Evolutionary conservation across 306 rosid species (phyloP), one percentile per base, ranked within the genome.

Genomic region (Ceratonia siliqua): DNA sequence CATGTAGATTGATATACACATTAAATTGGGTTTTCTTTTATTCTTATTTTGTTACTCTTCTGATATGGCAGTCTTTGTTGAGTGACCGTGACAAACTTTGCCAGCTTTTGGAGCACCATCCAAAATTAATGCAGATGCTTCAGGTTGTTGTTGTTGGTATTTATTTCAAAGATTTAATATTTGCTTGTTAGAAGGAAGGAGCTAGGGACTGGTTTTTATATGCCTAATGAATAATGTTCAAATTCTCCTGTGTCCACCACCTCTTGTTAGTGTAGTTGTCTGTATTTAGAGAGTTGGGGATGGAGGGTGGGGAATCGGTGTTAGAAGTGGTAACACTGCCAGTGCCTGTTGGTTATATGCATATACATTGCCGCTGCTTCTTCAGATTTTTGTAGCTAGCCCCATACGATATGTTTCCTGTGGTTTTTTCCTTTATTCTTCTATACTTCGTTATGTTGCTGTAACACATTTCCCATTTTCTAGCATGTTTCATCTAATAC

Each of bases 41-140:
- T 42, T 64, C 69, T 83, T 43, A 62, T 52, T 20, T 22, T 50
- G 10, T 41, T 62, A 55, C 55, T 48, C 68, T 64, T 84, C 69
- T 87, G 82, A 35, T 27, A 53, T 87, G 82, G 81, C 96, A 94
- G 99, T 89, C 96, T 76, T 85, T 94, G 62, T 76, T 94, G 85
- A 86, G 96, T 20, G 97, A 94, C 80, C 86, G 93, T 22, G 97
- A 90, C 68, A 92, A 94, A 73, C 96, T 94, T 70, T 92, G 99
- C 82, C 95, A 92, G 85, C 95, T 94, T 67, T 86, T 94, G 91
- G 99, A 94, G 92, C 96, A 94, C 89, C 93, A 94, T 85, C 99
- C 97, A 9, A 94, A 92, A 79, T 84, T 94, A 82, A 89, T 92
- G 99, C 96, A 92, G 92, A 84, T 94, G 99, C 97, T 94, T 83